phyloP scores from a whole-genome alignment of 306 rosid species.

The Prunus kanzakura region DNA sequence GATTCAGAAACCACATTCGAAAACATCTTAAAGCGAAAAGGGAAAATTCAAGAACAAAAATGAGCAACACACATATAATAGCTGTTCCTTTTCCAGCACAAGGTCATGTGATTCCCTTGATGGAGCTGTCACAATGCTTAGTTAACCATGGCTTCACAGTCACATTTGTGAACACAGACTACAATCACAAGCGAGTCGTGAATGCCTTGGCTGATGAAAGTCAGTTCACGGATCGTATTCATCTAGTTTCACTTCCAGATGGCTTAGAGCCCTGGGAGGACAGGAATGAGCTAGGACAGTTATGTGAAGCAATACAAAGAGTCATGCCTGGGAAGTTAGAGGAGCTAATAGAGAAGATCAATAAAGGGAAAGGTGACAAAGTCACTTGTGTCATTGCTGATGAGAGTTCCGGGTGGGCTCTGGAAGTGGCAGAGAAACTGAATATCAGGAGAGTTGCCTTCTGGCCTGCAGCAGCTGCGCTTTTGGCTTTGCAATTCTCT shows the following conservation, averaged over 20 bases:
- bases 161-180: constrained; percentile 50
- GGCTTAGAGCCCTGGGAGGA: constrained; percentile 40
- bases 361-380: constrained; percentile 16
- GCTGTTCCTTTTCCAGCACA: constrained; percentile 65
- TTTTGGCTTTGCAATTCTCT: constrained; percentile 20
- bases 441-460: constrained; percentile 37
- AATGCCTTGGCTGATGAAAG: constrained; percentile 19
- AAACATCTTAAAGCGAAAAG: not conserved
- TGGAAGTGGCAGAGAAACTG: constrained; percentile 47
- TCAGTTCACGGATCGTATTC: constrained; percentile 14
- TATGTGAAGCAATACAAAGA: constrained; percentile 16
- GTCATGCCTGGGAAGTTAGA: constrained; percentile 47
- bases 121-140: constrained; percentile 48
- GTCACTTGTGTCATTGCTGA: constrained; percentile 44
- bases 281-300: constrained; percentile 28
- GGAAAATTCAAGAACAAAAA: not conserved
- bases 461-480: constrained; percentile 49
- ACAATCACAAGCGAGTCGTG: constrained; percentile 31
- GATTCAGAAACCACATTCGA: not conserved
- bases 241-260: constrained; percentile 48
- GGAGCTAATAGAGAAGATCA: constrained; percentile 40
- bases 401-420: constrained; percentile 34
- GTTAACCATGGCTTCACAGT: constrained; percentile 47
- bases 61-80: constrained; percentile 44
- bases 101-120: constrained; percentile 76